Evolutionary conservation across 805 yeast genomes (phyloP), one percentile per base, ranked within the genome.

Genomic region (Candida dajiaensis): DNA sequence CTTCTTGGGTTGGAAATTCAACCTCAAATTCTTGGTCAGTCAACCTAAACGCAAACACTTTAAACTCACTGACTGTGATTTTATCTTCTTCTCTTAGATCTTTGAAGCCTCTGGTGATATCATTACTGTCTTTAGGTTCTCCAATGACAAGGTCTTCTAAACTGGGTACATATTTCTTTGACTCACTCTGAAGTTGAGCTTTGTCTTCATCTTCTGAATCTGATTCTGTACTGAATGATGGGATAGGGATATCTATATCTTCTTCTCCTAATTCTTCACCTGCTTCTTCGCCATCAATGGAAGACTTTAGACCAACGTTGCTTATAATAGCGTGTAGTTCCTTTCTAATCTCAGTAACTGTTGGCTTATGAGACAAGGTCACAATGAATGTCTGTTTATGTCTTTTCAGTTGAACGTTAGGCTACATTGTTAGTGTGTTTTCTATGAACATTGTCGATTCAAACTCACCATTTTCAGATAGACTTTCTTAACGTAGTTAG

Each of bases 311-410:
- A 2, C 84, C 84, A 0, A 78, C 67, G 3, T 62, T 50, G 46
- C 72, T 69, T 22, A 80, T 68, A 22, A 72, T 69, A 6, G 57
- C 54, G 2, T 62, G 59, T 21, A 80, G 62, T 18, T 57, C 45
- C 4, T 49, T 45, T 43, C 66, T 65, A 19, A 70, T 45, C 2
- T 56, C 62, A 1, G 44, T 40, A 11, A 61, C 47, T 4, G 62
- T 59, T 3, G 60, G 57, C 20, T 55, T 53, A 2, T 52, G 44
- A 2, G 58, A 43, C 1, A 63, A 47, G 0, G 61, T 51, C 20
- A 70, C 49, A 42, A 69, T 61, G 33, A 66, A 62, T 4, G 71
- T 67, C 42, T 63, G 61, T 5, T 67, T 55, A 43, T 65, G 64
- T 47, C 73, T 57, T 48, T 69, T 70, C 36, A 66, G 50, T 42